Evolutionary conservation across 305 asterid species (phyloP), one percentile per base, ranked within the genome.

Genomic region (Petunia hybrid): DNA sequence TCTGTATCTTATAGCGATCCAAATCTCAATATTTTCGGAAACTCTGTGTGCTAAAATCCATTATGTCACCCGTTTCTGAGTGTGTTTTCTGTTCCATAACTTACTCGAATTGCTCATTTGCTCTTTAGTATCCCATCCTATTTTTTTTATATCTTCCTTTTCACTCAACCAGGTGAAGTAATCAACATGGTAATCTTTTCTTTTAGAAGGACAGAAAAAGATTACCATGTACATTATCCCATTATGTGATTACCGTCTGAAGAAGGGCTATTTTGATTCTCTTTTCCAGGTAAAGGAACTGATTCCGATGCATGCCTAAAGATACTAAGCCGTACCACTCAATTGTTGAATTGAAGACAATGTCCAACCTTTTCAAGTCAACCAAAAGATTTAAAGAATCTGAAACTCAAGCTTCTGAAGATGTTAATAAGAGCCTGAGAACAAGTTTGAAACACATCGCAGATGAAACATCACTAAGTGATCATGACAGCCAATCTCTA

Each of bases 401-500:
- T 61, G 80, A 57, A 62, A 2, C 79, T 6, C 51, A 67, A 36
- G 63, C 74, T 35, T 65, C 40, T 13, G 64, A 76, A 41, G 43
- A 77, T 8, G 46, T 39, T 40, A 65, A 83, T 31, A 86, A 81
- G 55, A 62, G 82, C 75, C 36, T 79, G 51, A 71, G 82, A 75
- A 66, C 59, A 78, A 60, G 85, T 82, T 82, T 76, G 9, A 76
- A 64, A 67, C 78, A 73, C 76, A 22, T 61, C 2, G 85, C 84
- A 76, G 76, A 71, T 61, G 85, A 86, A 80, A 84, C 81, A 69
- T 56, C n/a, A 10, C 57, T 85, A 66, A 10, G 75, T 57, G 79
- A 86, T 83, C 82, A 77, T 38, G 74, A 53, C 12, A 42, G 78
- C 46, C 67, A 82, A 57, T 81, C 82, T 40, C 86, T 90, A 13